phyloP scores from a whole-genome alignment of 129 eudicot species.

The Tagetes patula region DNA sequence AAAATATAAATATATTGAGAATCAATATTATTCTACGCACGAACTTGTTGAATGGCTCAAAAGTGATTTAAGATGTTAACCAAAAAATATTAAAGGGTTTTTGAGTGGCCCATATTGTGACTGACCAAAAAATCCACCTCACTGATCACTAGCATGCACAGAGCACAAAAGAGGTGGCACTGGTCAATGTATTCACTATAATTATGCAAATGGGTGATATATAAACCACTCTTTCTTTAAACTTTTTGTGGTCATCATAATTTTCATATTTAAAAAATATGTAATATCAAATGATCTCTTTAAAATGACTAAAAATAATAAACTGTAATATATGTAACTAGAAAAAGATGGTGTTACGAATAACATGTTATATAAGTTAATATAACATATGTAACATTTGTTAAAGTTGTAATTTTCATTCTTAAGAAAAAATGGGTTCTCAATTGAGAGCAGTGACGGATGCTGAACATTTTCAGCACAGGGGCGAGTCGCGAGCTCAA shows the following conservation, averaged over 20 bases:
- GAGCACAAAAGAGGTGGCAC: constrained; percentile 21
- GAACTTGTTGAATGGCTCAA: background rate
- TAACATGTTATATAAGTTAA: too few relatives aligned
- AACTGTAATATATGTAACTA: too few relatives aligned
- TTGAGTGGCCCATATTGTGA: constrained; percentile 38
- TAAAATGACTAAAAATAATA: too few relatives aligned
- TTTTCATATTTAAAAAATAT: background rate
- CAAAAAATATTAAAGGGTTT: constrained; percentile 9
- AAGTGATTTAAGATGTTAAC: background rate
- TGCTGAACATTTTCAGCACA: too few relatives aligned
- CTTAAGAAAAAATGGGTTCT: too few relatives aligned
- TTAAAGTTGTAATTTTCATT: too few relatives aligned
- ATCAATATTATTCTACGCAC: background rate
- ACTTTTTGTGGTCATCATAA: constrained; percentile 16
- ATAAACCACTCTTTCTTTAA: background rate
- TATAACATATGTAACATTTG: too few relatives aligned
- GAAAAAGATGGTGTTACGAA: too few relatives aligned
- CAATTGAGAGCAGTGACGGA: too few relatives aligned
- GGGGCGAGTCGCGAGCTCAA: too few relatives aligned
- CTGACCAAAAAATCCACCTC: constrained; percentile 28
- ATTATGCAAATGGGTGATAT: constrained; percentile 8
- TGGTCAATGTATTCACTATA: constrained; percentile 22
- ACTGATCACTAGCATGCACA: constrained; percentile 26
- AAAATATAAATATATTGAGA: background rate
- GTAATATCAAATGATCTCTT: too few relatives aligned